Base-by-base conservation (phyloP, 192 early-diverging fungal genomes). In the Entomortierella lignicola region DNA sequence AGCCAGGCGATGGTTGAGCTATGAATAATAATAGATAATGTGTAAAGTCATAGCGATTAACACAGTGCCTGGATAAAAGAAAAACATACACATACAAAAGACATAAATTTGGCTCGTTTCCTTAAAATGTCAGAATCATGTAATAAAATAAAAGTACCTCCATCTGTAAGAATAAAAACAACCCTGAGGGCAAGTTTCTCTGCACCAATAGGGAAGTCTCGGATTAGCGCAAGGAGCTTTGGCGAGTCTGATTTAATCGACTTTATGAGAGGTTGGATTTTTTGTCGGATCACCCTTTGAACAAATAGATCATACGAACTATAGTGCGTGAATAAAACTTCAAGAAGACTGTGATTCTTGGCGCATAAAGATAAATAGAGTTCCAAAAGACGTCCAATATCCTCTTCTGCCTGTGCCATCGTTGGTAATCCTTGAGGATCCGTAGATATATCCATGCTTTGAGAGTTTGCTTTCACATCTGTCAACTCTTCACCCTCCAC, bases 341-440 rank as follows among this genome's bases (percentile, higher is more conserved):
- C 67, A 44, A 96, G 77, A n/a, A 96, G 63, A 23, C 87, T 83
- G 56, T 83, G 88, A 47, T 93, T 93, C 66, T 91, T 92, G 48
- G 86, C 87, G 64, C 92, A 92, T 12, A 95, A 72, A 25, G 92
- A 89, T 68, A 96, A 90, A 73, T 85, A 95, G 29, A 96, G 72
- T 61, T 96, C 94, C 37, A 94, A 60, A 59, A 88, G 87, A 20
- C 85, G 61, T 13, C 88, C 80, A 17, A 93, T 85, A 62, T 92
- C 92, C n/a, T 86, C 71, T 59, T 92, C 91, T 4, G 48, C 48
- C 67, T 71, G 56, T 23, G 57, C 66, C 51, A n/a, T 62, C 39
- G 39, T 53, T 37, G n/a, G 8, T 17, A 71, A 27, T 8, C 90
- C 69, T 1, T 21, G 26, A 17, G 48, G 2, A 23, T 29, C n/a